Evolutionary conservation across 768 basidiomycete species (phyloP).

Genomic region (Trametes villosa): DNA sequence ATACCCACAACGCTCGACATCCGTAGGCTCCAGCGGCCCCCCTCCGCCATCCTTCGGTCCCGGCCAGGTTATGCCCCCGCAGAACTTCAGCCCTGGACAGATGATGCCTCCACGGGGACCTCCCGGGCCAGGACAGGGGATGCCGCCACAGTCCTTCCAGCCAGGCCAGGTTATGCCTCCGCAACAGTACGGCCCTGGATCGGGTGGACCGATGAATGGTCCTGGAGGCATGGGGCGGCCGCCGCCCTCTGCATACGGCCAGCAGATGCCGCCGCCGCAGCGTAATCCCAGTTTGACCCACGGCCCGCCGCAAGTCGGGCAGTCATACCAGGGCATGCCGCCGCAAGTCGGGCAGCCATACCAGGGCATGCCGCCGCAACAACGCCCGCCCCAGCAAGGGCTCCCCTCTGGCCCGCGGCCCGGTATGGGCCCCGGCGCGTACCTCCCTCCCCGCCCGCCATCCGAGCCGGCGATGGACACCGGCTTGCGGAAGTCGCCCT

Average conservation of each 20-base stretch:
- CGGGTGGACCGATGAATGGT: conserved; percentile 2
- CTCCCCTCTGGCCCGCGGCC: conserved; percentile 8
- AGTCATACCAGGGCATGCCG: conserved; percentile 10
- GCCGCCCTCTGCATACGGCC: conserved; percentile 16
- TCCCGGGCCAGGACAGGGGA: conserved; percentile 10
- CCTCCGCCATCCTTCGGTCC: conserved; percentile 37
- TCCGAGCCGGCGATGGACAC: conserved; percentile 36
- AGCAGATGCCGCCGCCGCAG: conserved; percentile 25
- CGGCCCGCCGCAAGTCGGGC: conserved; percentile 17
- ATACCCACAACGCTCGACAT: conserved; percentile 29
- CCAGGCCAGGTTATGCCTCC: conserved; percentile 14
- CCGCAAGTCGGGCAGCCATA: background rate
- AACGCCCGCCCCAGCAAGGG: conserved; percentile 9
- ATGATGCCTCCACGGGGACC: conserved; percentile 17
- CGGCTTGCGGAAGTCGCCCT: conserved; percentile 54
- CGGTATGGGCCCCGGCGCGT: conserved; percentile 15
- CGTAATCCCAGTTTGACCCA: conserved; percentile 11
- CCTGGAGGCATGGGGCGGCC: conserved; percentile 6
- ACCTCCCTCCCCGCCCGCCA: conserved; percentile 26
- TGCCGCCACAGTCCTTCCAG: conserved; percentile 5
- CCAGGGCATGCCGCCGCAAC: conserved; percentile 17
- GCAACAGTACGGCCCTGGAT: conserved; percentile 2
- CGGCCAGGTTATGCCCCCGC: conserved; percentile 27
- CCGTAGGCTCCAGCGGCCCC: conserved; percentile 21
- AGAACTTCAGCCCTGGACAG: conserved; percentile 27